Evolutionary conservation across 1,284 basidiomycete species (phyloP), one percentile per base, ranked within the genome.

Genomic region (Rhodotorula sp.): DNA sequence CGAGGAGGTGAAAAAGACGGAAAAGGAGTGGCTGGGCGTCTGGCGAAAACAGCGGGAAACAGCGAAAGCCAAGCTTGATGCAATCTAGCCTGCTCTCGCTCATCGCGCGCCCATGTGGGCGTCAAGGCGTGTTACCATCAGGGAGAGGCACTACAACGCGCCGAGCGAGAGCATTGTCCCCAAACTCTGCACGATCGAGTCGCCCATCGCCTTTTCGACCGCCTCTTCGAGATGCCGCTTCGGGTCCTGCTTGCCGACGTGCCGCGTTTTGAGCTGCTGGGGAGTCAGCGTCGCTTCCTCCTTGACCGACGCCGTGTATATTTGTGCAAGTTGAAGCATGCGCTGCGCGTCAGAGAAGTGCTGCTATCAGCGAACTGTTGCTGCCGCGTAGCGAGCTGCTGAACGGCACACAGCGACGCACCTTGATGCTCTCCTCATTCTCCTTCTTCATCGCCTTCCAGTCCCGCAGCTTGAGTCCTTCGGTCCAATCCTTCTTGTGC

Each of bases 401-500:
- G 55, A 46, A 20, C 6, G 22, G n/a, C 53, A 46, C 32, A 58
- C 46, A 22, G 10, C 24, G 13, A 32, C 84, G 61, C 76, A 94
- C 93, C 86, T 94, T 92, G 82, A 97, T 92, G 52, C 91, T 88
- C 78, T 88, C 89, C 82, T 96, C 92, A 78, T 96, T 96, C 46
- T 83, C 83, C 80, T 90, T 86, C 78, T 92, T 91, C 81, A 92
- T 90, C 65, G 85, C 81, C 81, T 90, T 86, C 82, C 96, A 96
- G 81, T 97, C 92, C 66, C 88, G 85, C 78, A 97, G 79, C 80
- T 90, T 92, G 75, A 98, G 83, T 5, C 94, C 94, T 81, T 97
- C 93, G 13, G 94, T 97, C 94, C 94, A 98, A 78, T 95, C 94
- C 77, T 92, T 86, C 81, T 96, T 97, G 84, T 97, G 94, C 77